Conservation (phyloP, 2,329 filamentous ascomycete species). For the Exserohilum turcica region DNA sequence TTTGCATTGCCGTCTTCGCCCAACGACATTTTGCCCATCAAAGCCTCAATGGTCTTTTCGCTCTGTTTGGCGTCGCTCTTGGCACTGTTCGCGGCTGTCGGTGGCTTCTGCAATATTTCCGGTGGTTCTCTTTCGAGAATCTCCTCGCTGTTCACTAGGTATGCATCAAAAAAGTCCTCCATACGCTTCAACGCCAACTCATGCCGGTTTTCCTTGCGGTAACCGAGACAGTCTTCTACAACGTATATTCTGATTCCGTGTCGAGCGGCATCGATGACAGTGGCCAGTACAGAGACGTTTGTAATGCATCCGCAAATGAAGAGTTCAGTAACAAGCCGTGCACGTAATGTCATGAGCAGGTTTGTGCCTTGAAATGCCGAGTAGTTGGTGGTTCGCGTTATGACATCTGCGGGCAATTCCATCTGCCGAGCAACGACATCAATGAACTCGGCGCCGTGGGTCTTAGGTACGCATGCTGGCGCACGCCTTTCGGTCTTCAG, state of each 20-base stretch:
- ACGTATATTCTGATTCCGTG: slow-evolving; percentile 88
- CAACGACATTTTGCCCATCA: slow-evolving; percentile 33
- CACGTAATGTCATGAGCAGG: slow-evolving; percentile 77
- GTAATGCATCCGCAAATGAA: slow-evolving; percentile 86
- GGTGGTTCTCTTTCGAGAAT: slow-evolving; percentile 54
- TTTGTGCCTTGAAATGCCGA: slow-evolving; percentile 81
- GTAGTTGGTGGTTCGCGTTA: slow-evolving; percentile 76
- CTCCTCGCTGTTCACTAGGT: slow-evolving; percentile 64
- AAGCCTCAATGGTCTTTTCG: slow-evolving; percentile 28
- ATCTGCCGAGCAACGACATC: slow-evolving; percentile 57
- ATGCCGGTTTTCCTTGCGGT: slow-evolving; percentile 71
- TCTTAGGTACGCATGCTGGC: slow-evolving; percentile 51
- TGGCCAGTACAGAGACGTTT: slow-evolving; percentile 89
- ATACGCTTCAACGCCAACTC: slow-evolving; percentile 72
- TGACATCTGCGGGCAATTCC: slow-evolving; percentile 56
- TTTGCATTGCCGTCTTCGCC: slow-evolving; percentile 13
- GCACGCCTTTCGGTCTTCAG: slow-evolving; percentile 44
- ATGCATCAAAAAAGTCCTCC: slow-evolving; percentile 74
- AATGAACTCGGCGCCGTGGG: slow-evolving; percentile 57
- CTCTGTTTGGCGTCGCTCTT: slow-evolving; percentile 15
- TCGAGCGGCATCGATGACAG: slow-evolving; percentile 84
- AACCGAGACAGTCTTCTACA: slow-evolving; percentile 87
- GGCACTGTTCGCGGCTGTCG: slow-evolving; percentile 7
- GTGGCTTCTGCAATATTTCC: slow-evolving; percentile 11
- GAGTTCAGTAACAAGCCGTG: slow-evolving; percentile 85